Evolutionary conservation across 192 early-diverging fungal genomes (phyloP), one percentile per base, ranked within the genome.

Genomic region (Mortierella alpina): DNA sequence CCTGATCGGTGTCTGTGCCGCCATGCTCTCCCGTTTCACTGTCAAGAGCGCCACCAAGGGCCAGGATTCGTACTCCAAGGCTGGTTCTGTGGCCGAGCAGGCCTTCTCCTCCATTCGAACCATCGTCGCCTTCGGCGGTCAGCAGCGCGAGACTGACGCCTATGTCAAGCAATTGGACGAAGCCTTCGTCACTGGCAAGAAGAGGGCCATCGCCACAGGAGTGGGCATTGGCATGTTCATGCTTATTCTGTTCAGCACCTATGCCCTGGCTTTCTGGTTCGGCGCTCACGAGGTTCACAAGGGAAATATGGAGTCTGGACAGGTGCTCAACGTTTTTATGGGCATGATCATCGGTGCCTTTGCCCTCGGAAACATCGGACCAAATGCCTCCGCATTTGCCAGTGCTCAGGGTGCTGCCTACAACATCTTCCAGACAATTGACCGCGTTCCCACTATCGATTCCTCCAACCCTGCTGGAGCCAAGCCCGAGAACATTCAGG

Each of bases 11-110:
- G 78, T 70, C 5, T 86, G 86, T 6, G 85, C 85, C 7, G 81
- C 83, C 39, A 55, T 92, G 49, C 87, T 93, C 85, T 84, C 85
- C 2, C 86, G 89, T 42, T 63, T 91, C 60, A 69, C 91, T 11
- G 84, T 85, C 10, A 59, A 59, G 13, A 85, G 68, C 39, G 71
- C 92, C 1, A 63, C 84, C 11, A 82, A 86, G 50, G 87, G 88
- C 5, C 89, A 91, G 78, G 85, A 89, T 70, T 87, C 92, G 10
- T 97, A 97, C 79, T 95, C 93, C 6, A 88, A 84, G 42, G 96
- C 96, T 4, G 95, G 95, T 52, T 89, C 91, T 9, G 86, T 99
- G 51, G 96, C 95, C 2, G 91, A 95, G 79, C 93, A 99, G 73
- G 94, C 92, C 0, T 82, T 99, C 44, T 85, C 91, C 17, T 88